Evolutionary conservation across 2,329 filamentous ascomycete species (phyloP).

Genomic region (Claviceps sp.): DNA sequence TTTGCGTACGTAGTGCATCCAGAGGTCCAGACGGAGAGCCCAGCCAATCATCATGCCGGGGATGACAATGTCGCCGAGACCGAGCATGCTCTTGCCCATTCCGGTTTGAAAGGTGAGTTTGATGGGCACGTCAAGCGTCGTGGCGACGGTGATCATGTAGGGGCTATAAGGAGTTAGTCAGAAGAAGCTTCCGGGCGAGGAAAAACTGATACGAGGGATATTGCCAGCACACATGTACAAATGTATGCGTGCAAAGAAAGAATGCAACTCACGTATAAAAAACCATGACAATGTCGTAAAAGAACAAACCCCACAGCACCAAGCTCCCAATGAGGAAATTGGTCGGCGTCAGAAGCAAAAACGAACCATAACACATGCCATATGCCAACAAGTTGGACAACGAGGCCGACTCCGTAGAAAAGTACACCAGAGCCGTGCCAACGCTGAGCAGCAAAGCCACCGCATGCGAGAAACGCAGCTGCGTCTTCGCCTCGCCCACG

Average conservation of each 20-base stretch:
- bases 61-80: constrained; percentile 85
- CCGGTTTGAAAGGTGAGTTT: constrained; percentile 68
- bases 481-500: constrained; percentile 29
- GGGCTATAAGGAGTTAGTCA: constrained; percentile 31
- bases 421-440: constrained; percentile 46
- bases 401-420: constrained; percentile 43
- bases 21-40: constrained; percentile 82
- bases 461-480: constrained; percentile 43
- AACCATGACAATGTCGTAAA: constrained; percentile 91
- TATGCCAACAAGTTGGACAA: constrained; percentile 80
- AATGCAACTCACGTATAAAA: constrained; percentile 60
- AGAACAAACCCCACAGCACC: constrained; percentile 67
- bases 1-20: constrained; percentile 63
- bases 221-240: too few relatives aligned
- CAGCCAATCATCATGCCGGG: constrained; percentile 84
- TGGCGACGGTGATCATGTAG: constrained; percentile 79
- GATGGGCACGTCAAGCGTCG: constrained; percentile 78
- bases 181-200: not conserved
- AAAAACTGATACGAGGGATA: too few relatives aligned
- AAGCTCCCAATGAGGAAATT: constrained; percentile 72
- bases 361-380: constrained; percentile 69
- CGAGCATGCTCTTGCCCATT: constrained; percentile 66
- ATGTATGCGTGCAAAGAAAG: not conserved
- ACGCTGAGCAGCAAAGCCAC: constrained; percentile 42
- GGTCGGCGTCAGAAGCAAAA: constrained; percentile 78